Conservation (phyloP, 164 flowering plant species). For the Warburgia ugandensis region DNA sequence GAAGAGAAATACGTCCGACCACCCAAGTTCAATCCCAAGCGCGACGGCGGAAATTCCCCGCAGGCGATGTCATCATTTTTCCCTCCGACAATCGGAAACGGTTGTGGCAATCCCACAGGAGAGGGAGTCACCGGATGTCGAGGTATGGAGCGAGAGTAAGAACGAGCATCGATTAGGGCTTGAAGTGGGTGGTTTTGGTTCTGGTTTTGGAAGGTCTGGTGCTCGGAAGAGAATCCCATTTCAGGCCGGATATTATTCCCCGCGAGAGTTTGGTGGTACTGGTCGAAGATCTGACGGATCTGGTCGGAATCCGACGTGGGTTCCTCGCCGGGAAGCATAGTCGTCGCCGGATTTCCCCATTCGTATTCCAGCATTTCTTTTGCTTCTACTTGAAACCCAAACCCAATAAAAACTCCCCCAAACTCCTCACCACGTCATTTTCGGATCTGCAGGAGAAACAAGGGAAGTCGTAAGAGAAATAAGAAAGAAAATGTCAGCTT, state of each 20-base stretch:
- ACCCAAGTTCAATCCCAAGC: constrained; percentile 4
- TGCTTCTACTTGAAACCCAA: background rate
- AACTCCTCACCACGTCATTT: background rate
- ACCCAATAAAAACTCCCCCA: background rate
- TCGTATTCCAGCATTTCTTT: constrained; percentile 53
- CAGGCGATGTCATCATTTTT: too few relatives aligned
- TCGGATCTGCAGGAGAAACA: background rate
- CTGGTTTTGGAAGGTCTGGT: background rate
- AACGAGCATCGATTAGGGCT: too few relatives aligned
- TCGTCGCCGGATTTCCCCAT: constrained; percentile 52
- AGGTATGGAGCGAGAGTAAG: too few relatives aligned
- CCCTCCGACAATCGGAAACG: too few relatives aligned
- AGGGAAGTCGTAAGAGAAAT: background rate
- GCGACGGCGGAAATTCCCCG: background rate
- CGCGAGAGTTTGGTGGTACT: constrained; percentile 25
- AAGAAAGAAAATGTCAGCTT: too few relatives aligned
- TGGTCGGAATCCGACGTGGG: constrained; percentile 25
- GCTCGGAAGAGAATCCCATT: background rate
- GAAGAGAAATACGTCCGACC: constrained; percentile 2
- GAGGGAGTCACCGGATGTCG: too few relatives aligned
- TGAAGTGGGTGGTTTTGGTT: too few relatives aligned
- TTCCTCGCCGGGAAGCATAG: constrained; percentile 36
- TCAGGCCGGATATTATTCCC: constrained; percentile 5
- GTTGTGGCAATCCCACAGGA: too few relatives aligned
- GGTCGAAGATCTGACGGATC: constrained; percentile 34